Percentiles rank a stretch among this genome's conserved stretches.
These are phyloP conservation scores for Flaveria linearis DNA, from an alignment of 129 eudicot genomes.

Conservation along the genomic window DNA sequence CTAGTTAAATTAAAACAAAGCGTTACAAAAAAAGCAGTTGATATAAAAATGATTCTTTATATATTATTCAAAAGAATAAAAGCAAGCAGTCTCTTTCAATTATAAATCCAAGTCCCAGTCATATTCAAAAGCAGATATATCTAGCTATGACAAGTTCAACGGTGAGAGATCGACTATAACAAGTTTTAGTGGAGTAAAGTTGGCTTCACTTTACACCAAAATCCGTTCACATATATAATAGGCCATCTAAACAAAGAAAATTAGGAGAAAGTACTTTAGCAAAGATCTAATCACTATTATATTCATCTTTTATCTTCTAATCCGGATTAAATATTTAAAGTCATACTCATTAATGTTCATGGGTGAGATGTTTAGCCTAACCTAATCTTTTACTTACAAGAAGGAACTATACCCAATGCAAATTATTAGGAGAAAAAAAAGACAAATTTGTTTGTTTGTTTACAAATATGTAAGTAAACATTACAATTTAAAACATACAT, in stretches of 20 bases:
- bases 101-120: not conserved
- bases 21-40: too few species aligned
- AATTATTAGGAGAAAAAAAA: too few species aligned
- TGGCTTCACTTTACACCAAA: constrained; percentile 22
- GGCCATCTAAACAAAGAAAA: not conserved
- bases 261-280: constrained; percentile 15
- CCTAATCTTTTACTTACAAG: too few species aligned
- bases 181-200: constrained; percentile 30
- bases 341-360: not conserved
- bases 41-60: too few species aligned
- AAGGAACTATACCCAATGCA: too few species aligned
- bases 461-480: too few species aligned
- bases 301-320: constrained; percentile 8
- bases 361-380: not conserved
- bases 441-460: too few species aligned
- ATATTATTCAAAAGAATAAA: not conserved
- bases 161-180: not conserved
- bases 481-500: too few species aligned
- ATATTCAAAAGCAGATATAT: not conserved
- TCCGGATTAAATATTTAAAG: not conserved
- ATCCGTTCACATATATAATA: constrained; percentile 24
- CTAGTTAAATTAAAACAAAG: too few species aligned
- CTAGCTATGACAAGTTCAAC: constrained; percentile 17
- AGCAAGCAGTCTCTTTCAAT: not conserved
- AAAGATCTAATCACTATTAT: constrained; percentile 18